Base-by-base conservation (phyloP, 371 early-diverging fungal species). In the Lichtheimia ornata region DNA sequence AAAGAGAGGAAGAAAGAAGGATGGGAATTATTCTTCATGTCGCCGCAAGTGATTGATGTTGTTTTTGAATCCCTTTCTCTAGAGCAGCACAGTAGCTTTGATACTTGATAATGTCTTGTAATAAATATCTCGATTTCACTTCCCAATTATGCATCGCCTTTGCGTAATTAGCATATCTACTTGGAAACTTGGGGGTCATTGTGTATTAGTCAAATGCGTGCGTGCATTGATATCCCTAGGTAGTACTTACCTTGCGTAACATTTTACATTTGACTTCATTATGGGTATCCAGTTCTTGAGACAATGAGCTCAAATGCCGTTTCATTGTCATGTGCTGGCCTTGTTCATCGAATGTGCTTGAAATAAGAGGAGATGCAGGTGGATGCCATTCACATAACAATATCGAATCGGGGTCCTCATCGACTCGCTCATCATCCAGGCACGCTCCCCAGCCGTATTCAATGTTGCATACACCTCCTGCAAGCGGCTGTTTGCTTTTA, bases 381-480 rank as follows among this genome's bases (percentile, higher is more conserved):
- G 82, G 77, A 3, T 61, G 59, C 82, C 82, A 81, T 22, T 76
- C 79, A n/a, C 72, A 64, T 1, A 81, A 54, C 28, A 43, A 55
- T 18, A 73, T 51, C 0, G 60, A 41, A 43, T 78, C 75, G 12
- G 75, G 75, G 18, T 73, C 75, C 7, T 17, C 25, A 41, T 77
- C 65, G 50, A 74, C 28, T 6, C 70, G 56, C 41, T 64, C 66
- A 18, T 66, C 63, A 54, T 84, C 79, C 24, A 85, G 74, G 30
- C 88, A 82, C 35, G 77, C 77, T 35, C 88, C 87, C 97, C 97
- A 97, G 2, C 97, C 97, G 62, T 93, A 95, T 70, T 96, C 95
- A 76, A 91, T 85, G 59, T 90, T 94, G 59, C 90, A 84, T 5
- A 93, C 88, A 24, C 91, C 92, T 30, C 94, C 94, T 12, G 84